phyloP scores from a whole-genome alignment of 495 filamentous ascomycete species.

The Neurospora tetraspora region DNA sequence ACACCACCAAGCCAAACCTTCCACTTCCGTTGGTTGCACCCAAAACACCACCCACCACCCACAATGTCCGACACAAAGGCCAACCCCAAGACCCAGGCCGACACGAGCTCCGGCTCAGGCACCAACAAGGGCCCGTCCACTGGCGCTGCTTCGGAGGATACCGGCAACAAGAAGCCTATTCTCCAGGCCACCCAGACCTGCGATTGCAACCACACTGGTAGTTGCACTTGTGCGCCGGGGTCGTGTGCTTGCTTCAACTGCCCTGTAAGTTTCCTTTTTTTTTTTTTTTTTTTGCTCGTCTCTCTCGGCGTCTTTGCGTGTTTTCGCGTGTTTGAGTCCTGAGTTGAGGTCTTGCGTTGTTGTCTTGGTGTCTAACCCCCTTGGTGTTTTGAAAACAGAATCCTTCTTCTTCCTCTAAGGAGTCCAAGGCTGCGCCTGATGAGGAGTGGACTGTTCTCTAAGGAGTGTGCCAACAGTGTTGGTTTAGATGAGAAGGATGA shows the following conservation, averaged over 20 bases:
- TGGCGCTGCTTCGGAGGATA: background rate
- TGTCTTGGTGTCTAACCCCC: background rate
- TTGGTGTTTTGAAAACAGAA: background rate
- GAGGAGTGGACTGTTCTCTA: background rate
- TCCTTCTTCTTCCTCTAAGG: background rate
- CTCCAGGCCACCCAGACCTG: background rate
- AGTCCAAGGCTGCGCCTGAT: background rate
- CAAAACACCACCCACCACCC: background rate
- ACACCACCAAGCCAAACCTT: background rate
- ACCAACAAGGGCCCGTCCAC: background rate
- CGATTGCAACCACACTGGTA: constrained; percentile 5
- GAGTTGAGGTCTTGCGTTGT: constrained; percentile 1
- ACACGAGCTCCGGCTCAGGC: background rate
- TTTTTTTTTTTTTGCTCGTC: too few relatives aligned
- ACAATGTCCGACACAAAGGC: background rate
- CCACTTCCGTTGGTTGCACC: background rate
- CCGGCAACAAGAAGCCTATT: background rate
- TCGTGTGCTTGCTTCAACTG: constrained; percentile 17
- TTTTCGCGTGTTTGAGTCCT: background rate
- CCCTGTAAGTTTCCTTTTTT: constrained; percentile 2
- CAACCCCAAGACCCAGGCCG: background rate
- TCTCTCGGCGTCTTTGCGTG: background rate
- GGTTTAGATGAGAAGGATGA: background rate
- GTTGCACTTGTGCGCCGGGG: constrained; percentile 13
- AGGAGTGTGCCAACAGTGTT: background rate